A percentile compares a stretch with the other conserved stretches of the same genome.
Evolutionary conservation across 2,329 filamentous ascomycete genomes (phyloP).

Genomic region (Polychaeton citri): DNA sequence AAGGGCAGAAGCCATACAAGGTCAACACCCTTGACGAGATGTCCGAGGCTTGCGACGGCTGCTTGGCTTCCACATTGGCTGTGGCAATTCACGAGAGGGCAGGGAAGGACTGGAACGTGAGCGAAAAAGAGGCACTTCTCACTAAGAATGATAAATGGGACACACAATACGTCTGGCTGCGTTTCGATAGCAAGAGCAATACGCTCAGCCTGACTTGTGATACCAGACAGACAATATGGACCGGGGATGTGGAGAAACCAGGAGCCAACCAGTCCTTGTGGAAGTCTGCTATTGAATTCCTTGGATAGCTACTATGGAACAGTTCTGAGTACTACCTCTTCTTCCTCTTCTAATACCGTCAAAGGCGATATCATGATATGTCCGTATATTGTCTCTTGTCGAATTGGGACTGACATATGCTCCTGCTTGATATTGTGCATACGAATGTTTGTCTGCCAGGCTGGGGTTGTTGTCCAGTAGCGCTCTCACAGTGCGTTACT

Average conservation of each 20-base stretch:
- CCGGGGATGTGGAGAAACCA: not conserved
- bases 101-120: constrained; percentile 10
- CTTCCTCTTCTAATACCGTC: too few species aligned
- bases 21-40: constrained; percentile 2
- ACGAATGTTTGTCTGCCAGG: too few species aligned
- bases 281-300: too few species aligned
- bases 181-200: constrained; percentile 2
- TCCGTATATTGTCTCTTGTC: too few species aligned
- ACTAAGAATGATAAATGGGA: constrained; percentile 4
- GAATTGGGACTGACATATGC: too few species aligned
- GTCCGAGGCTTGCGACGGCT: constrained; percentile 3
- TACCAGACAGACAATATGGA: not conserved
- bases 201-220: constrained; percentile 3
- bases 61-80: constrained; percentile 6
- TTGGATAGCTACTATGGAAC: too few species aligned
- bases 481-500: too few species aligned
- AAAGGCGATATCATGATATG: too few species aligned
- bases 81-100: constrained; percentile 2
- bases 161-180: constrained; percentile 6
- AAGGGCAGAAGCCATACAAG: not conserved
- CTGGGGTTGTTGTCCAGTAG: too few species aligned
- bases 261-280: not conserved
- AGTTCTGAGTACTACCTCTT: too few species aligned
- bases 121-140: constrained; percentile 10
- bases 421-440: too few species aligned